Percentiles rank a stretch among this genome's conserved stretches.
Evolutionary conservation across 805 yeast species (phyloP).

Genomic region (Diddensiella santjacobensis): DNA sequence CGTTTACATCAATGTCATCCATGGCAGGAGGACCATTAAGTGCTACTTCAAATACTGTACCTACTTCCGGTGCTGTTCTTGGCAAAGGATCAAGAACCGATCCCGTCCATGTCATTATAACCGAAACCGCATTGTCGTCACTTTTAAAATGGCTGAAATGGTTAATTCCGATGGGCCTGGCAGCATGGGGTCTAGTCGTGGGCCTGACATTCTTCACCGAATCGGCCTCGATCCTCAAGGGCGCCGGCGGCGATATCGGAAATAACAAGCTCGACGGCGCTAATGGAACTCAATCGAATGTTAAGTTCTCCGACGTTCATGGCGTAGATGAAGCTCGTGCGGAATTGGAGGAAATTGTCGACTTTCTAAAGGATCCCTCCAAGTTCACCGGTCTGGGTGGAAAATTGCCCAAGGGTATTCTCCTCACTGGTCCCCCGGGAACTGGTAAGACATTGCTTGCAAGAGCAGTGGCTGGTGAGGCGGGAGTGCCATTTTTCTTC

Average conservation of each 20-base stretch:
- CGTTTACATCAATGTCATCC: slow-evolving; percentile 22
- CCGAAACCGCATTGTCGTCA: slow-evolving; percentile 76
- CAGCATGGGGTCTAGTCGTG: slow-evolving; percentile 76
- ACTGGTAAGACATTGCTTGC: slow-evolving; percentile 97
- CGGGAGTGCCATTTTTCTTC: slow-evolving; percentile 96
- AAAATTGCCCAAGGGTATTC: slow-evolving; percentile 93
- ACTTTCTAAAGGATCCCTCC: slow-evolving; percentile 91
- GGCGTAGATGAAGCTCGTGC: slow-evolving; percentile 99
- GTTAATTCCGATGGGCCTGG: slow-evolving; percentile 74
- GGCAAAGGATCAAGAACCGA: slow-evolving; percentile 44
- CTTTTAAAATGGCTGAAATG: slow-evolving; percentile 85
- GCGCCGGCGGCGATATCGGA: slow-evolving; percentile 32
- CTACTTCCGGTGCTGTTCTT: slow-evolving; percentile 2
- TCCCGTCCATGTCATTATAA: slow-evolving; percentile 90
- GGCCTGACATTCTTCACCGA: slow-evolving; percentile 79
- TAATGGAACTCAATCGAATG: slow-evolving; percentile 82
- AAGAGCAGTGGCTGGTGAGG: slow-evolving; percentile 98
- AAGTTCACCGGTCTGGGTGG: slow-evolving; percentile 97
- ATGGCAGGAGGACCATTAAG: neutral
- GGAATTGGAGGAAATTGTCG: slow-evolving; percentile 97
- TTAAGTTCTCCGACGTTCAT: slow-evolving; percentile 86
- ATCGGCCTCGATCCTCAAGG: slow-evolving; percentile 73
- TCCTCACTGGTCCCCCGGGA: slow-evolving; percentile 98
- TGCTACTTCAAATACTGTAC: slow-evolving; percentile 1
- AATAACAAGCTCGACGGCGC: slow-evolving; percentile 69